Evolutionary conservation across 2,329 filamentous ascomycete species (phyloP).

Genomic region (Colletotrichum limetticola): DNA sequence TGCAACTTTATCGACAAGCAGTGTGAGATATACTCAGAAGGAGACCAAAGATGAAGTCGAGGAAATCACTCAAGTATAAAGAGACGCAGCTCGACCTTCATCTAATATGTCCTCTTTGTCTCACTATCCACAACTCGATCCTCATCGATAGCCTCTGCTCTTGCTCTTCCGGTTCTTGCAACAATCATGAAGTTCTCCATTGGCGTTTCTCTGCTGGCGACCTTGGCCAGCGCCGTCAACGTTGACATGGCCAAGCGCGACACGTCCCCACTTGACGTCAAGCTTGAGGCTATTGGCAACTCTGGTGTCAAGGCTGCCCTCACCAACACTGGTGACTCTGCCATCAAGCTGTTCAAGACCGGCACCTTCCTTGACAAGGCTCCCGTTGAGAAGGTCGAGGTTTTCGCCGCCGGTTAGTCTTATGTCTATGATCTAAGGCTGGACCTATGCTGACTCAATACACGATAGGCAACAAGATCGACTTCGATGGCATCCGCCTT

Average conservation of each 20-base stretch:
- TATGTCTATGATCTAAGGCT: too few species aligned
- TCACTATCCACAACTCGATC: not conserved
- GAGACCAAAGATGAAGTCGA: not conserved
- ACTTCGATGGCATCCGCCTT: constrained; percentile 65
- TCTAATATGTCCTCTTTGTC: not conserved
- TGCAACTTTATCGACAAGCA: not conserved
- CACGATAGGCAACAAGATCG: constrained; percentile 42
- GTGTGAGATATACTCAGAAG: not conserved
- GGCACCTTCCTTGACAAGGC: constrained; percentile 60
- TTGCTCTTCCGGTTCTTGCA: not conserved
- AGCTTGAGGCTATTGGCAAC: constrained; percentile 56
- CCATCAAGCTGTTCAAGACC: constrained; percentile 59
- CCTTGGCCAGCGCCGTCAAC: constrained; percentile 29
- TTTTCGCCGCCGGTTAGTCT: constrained; percentile 53
- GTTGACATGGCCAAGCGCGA: constrained; percentile 30
- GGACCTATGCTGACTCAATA: not conserved
- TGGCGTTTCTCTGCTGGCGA: constrained; percentile 22
- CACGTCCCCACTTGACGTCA: constrained; percentile 47
- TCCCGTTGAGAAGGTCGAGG: constrained; percentile 61
- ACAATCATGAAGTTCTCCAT: constrained; percentile 27
- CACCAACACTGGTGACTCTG: constrained; percentile 57
- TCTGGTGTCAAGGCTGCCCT: constrained; percentile 59
- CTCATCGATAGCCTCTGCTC: not conserved
- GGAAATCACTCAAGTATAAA: constrained; percentile 1
- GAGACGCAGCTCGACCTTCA: not conserved